Evolutionary conservation across 805 yeast genomes (phyloP).

Genomic region (Grigorovia jiainica): DNA sequence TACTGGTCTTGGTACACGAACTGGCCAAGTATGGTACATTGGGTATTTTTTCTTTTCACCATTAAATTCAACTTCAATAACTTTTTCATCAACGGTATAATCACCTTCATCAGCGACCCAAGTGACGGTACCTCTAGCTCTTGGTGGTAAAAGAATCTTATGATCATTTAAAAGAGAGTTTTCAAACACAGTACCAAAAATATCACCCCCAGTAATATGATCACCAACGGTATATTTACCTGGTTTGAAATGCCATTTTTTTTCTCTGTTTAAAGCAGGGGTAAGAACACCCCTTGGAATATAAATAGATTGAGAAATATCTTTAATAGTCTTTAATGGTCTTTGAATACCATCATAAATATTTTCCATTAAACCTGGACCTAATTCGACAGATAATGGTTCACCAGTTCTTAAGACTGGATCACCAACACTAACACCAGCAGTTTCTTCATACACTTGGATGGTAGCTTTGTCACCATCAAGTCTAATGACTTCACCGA

Average conservation of each 20-base stretch:
- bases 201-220: slow-evolving; percentile 97
- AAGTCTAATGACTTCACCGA: slow-evolving; percentile 97
- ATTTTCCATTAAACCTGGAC: slow-evolving; percentile 99
- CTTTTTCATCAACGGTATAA: slow-evolving; percentile 80
- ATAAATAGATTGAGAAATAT: slow-evolving; percentile 80
- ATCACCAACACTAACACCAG: slow-evolving; percentile 98
- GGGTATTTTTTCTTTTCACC: slow-evolving; percentile 73
- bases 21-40: slow-evolving; percentile 99
- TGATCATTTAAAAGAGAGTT: slow-evolving; percentile 89
- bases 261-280: slow-evolving; percentile 82
- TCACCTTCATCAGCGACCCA: slow-evolving; percentile 84
- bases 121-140: slow-evolving; percentile 95
- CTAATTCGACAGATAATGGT: slow-evolving; percentile 97
- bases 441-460: slow-evolving; percentile 98
- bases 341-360: slow-evolving; percentile 99
- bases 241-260: slow-evolving; percentile 81
- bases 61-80: slow-evolving; percentile 90
- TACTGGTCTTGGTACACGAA: slow-evolving; percentile 98
- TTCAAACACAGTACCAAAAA: slow-evolving; percentile 87
- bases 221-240: slow-evolving; percentile 73
- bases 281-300: slow-evolving; percentile 98
- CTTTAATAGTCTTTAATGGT: slow-evolving; percentile 90
- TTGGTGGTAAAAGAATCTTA: slow-evolving; percentile 91
- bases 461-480: slow-evolving; percentile 95
- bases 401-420: slow-evolving; percentile 97